Evolutionary conservation across 371 early-diverging fungal species (phyloP).

Genomic region (Coemansia sp.): DNA sequence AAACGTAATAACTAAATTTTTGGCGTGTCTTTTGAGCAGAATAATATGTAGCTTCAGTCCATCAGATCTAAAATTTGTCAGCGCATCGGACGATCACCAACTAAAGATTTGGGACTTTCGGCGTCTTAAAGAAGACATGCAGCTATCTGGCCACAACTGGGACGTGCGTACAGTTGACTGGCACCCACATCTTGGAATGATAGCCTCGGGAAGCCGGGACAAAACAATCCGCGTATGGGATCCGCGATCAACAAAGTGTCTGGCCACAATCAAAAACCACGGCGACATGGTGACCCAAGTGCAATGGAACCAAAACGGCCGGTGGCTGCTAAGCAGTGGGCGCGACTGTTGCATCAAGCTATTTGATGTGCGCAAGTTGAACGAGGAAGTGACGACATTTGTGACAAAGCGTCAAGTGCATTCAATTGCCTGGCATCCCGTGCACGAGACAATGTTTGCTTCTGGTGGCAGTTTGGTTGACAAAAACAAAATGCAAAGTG

Average conservation of each 20-base stretch:
- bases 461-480: slow-evolving; percentile 77
- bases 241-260: slow-evolving; percentile 85
- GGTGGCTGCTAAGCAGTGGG: slow-evolving; percentile 94
- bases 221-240: slow-evolving; percentile 99
- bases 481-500: slow-evolving; percentile 47
- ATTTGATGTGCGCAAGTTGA: slow-evolving; percentile 95
- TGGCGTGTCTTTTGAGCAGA: background rate
- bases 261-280: slow-evolving; percentile 95
- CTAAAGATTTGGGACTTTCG: slow-evolving; percentile 98
- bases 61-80: slow-evolving; percentile 93
- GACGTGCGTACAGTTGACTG: slow-evolving; percentile 99
- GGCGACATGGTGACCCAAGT: slow-evolving; percentile 93
- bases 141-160: slow-evolving; percentile 97
- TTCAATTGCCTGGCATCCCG: slow-evolving; percentile 95
- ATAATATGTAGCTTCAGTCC: slow-evolving; percentile 68
- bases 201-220: slow-evolving; percentile 99
- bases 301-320: slow-evolving; percentile 97
- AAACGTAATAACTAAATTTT: background rate
- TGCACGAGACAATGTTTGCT: slow-evolving; percentile 87
- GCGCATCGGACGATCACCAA: slow-evolving; percentile 95
- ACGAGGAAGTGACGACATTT: slow-evolving; percentile 85
- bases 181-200: slow-evolving; percentile 94
- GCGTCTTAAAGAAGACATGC: slow-evolving; percentile 81
- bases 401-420: slow-evolving; percentile 95
- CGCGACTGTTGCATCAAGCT: slow-evolving; percentile 95